Conservation (phyloP, 2,329 filamentous ascomycete species). For the Ceratocystis lukuohia region DNA sequence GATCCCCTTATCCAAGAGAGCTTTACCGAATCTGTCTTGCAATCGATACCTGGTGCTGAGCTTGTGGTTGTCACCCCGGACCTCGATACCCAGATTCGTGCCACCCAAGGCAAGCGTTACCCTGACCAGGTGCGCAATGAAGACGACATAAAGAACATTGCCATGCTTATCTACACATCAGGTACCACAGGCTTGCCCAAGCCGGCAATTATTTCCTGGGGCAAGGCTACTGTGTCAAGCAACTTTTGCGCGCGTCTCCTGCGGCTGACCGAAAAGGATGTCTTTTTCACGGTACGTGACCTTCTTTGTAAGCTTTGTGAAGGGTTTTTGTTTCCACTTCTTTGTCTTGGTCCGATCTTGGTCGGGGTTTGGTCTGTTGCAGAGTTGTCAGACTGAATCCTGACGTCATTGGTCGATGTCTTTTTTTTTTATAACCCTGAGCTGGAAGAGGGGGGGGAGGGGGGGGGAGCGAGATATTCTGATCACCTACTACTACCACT, state of each 20-base stretch:
- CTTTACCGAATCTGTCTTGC: slow-evolving; percentile 43
- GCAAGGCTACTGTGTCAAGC: slow-evolving; percentile 44
- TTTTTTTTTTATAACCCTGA: background rate
- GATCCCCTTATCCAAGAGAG: slow-evolving; percentile 39
- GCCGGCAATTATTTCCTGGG: slow-evolving; percentile 62
- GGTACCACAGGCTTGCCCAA: slow-evolving; percentile 80
- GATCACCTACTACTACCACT: background rate
- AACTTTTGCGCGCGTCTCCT: slow-evolving; percentile 43
- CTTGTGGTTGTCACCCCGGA: slow-evolving; percentile 50
- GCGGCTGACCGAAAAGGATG: slow-evolving; percentile 45
- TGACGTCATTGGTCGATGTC: background rate
- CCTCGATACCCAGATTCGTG: slow-evolving; percentile 40
- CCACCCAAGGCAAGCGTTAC: slow-evolving; percentile 40
- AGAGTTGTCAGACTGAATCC: background rate
- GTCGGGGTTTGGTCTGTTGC: slow-evolving; percentile 1
- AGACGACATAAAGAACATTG: slow-evolving; percentile 42
- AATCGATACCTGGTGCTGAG: slow-evolving; percentile 37
- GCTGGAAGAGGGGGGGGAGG: background rate
- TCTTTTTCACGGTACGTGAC: slow-evolving; percentile 56
- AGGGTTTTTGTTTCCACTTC: background rate
- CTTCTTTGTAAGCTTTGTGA: background rate
- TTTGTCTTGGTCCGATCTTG: background rate
- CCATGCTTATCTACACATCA: slow-evolving; percentile 69
- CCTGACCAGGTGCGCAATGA: slow-evolving; percentile 44
- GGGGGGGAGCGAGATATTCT: background rate